phyloP scores from a whole-genome alignment of 75 land plant species.

The Azolla pinnata region DNA sequence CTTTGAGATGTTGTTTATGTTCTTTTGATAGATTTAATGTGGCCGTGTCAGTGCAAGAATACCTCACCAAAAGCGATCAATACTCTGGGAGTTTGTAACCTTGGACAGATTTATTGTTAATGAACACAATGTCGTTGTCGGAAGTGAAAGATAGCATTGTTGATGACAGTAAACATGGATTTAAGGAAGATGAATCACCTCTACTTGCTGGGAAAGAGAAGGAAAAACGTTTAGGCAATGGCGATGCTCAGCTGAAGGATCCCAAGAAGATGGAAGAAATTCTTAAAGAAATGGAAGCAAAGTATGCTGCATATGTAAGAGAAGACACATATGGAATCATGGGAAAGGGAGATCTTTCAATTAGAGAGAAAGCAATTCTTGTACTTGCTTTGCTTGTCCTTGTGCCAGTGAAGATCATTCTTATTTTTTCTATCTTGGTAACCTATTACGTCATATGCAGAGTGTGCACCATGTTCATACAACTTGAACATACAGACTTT shows the following conservation, averaged over 20 bases:
- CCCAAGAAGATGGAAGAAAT: neutral
- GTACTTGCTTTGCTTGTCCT: constrained; percentile 43
- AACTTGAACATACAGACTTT: too few relatives aligned
- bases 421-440: constrained; percentile 38
- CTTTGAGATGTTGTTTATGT: too few relatives aligned
- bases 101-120: too few relatives aligned
- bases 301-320: constrained; percentile 76
- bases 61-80: too few relatives aligned
- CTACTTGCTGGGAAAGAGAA: neutral
- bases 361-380: constrained; percentile 58
- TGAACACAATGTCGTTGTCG: too few relatives aligned
- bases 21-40: too few relatives aligned
- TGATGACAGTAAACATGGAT: too few relatives aligned
- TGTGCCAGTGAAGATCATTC: constrained; percentile 52
- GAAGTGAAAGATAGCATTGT: constrained; percentile 3
- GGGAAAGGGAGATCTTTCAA: constrained; percentile 53
- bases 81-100: too few relatives aligned
- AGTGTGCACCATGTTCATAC: constrained; percentile 62
- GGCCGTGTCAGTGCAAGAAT: too few relatives aligned
- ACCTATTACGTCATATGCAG: constrained; percentile 72
- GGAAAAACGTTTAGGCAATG: neutral
- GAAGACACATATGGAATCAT: constrained; percentile 71
- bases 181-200: constrained; percentile 1
- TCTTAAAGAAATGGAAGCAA: constrained; percentile 59
- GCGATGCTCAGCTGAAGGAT: neutral